Base-by-base conservation (phyloP, 257 asterid genomes). In the Anisodus acutangulus region DNA sequence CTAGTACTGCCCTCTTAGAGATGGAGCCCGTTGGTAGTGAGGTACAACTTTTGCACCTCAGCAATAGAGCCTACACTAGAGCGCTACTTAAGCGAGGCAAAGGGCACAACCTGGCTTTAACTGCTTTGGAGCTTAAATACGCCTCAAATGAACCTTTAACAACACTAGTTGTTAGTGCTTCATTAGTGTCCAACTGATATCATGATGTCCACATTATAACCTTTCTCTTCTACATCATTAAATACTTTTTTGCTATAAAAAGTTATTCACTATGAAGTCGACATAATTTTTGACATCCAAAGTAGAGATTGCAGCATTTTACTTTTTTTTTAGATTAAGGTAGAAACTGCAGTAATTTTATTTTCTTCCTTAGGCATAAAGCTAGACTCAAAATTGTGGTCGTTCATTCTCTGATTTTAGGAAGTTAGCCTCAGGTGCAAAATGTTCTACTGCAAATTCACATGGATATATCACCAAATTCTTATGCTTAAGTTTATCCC, bases 371-470 rank as follows among this genome's bases (percentile, higher is more conserved):
- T 43, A 9, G 57, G 19, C 57, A 70, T 35, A 41, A 8, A 43
- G 43, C 9, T 71, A 45, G 79, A n/a, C 58, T 19, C 59, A 72
- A 19, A 47, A 19, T 70, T 72, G 3, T 47, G 69, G 4, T 62
- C 39, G 31, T 72, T 19, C 80, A 72, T 19, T 47, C 51, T 72
- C 37, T 72, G 41, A 72, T 72, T n/a, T 19, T 47, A 72, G 80
- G 59, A 72, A 72, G 59, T 6, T n/a, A n/a, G 41, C 80, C 35
- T 72, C 59, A n/a, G 80, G 79, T 43, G 80, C 59, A 72, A 45
- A 72, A 72, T 72, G 39, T 10, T 47, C 80, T 72, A 47, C n/a
- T n/a, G 10, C 80, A 72, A 45, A 15, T 72, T 45, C 59, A 72
- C n/a, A 72, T 45, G 19, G 59, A 72, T 47, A 71, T 71, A 47